Base-by-base conservation (phyloP, 805 yeast genomes). In the Saccharomyces kudriavzevii region DNA sequence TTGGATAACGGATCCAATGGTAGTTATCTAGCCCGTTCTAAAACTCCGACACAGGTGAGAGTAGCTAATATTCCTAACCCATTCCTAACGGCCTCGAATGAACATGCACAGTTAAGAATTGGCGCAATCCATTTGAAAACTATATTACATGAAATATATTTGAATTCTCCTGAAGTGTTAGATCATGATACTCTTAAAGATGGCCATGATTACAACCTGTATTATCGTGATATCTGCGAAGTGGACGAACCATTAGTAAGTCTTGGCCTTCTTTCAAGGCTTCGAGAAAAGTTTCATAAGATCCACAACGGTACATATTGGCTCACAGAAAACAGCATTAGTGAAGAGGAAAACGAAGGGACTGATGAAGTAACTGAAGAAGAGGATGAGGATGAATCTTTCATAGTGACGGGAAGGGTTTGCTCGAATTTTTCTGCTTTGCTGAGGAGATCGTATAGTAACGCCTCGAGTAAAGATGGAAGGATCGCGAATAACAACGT, bases 171-270 rank as follows among this genome's bases (percentile, higher is more conserved):
- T 5, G 73, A 70, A 55, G 57, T 70, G 10, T 57, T 63, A n/a
- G 59, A 55, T 29, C 56, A 59, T 49, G 56, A 58, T 48, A 48
- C 50, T 26, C 45, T 53, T 43, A 54, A 50, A 8, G 50, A 50
- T 20, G 59, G 60, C 8, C 53, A 54, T 25, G 73, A 70, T 49
- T 70, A 65, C 52, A 70, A 69, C 52, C 52, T 70, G 24, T 70
- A 70, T 53, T 69, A 60, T 52, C 63, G 59, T 43, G 73, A 70
- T 51, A 60, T 67, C 13, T 62, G 70, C 49, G 73, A 70, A 47
- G 52, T 56, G 17, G 70, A 66, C 49, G 73, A 70, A 55, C 73
- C 73, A 6, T 58, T 66, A 50, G 73, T 70, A 0, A 67, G 71
- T 48, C 55, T 65, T 27, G 73, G 73, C 1, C 53, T 70, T 24